Base-by-base conservation (phyloP, 2,329 filamentous ascomycete species). In the Tetracladium maxilliforme region DNA sequence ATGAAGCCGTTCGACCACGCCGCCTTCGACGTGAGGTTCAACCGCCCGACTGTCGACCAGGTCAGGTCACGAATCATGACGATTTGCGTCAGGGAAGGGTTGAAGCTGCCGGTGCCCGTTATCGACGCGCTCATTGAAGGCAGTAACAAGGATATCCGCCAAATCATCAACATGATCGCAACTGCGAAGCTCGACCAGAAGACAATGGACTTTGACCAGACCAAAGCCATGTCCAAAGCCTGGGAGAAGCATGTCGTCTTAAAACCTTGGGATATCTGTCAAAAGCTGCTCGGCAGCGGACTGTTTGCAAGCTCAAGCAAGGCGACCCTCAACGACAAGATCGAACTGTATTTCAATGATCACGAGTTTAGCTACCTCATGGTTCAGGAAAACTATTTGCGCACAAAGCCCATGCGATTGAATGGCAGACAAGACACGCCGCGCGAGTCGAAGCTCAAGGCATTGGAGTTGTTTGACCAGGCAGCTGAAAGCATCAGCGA, bases 271-370 rank as follows among this genome's bases (percentile, higher is more conserved):
- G 90, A 98, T 44, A 98, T 98, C 41, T 86, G 82, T 33, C 70
- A 79, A 45, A 94, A 94, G 55, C 83, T 98, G 45, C 68, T 98
- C 6, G 82, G 70, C 14, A 76, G 83, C 4, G 82, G 83, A 19
- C 70, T 94, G 51, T 98, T 95, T 51, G 66, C 80, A 14, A 66
- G 74, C 5, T 71, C 74, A 24, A 92, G 83, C 52, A 92, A 82
- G 37, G 61, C 81, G 4, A 92, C 83, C 0, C 58, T 98, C 18
- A 95, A 95, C 45, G 87, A 98, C 49, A 98, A 98, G 61, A 90
- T 92, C 33, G 87, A 98, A 52, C 70, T 98, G 2, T 98, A 98
- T 50, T 98, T 98, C 61, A 95, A 98, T 48, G 90, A 98, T 41
- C 90, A 98, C 44, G 90, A 98, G 41, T 92, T 95, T 54, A 94